Percentiles rank a stretch among this genome's conserved stretches.
Conservation (phyloP, 257 asterid genomes). For the Jacaranda mimosifolia region DNA sequence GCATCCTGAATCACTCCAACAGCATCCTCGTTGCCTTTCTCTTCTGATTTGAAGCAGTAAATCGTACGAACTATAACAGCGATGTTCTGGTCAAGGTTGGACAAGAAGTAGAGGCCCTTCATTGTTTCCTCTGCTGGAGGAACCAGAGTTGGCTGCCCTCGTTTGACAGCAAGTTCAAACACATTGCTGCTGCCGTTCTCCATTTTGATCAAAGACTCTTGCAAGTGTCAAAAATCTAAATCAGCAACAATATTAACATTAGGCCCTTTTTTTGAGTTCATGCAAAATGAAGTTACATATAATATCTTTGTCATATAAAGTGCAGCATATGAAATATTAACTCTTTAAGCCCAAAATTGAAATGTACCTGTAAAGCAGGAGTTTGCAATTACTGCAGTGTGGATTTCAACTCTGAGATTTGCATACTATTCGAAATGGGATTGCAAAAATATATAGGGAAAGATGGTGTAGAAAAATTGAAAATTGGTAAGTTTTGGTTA, state of each 20-base stretch:
- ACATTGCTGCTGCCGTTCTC: slow-evolving; percentile 48
- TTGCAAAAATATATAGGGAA: slow-evolving; percentile 46
- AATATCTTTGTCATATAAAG: not conserved
- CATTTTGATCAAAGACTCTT: slow-evolving; percentile 47
- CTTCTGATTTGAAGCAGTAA: slow-evolving; percentile 77
- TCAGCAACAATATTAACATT: not conserved
- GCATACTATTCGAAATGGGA: slow-evolving; percentile 29
- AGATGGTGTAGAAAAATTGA: slow-evolving; percentile 34
- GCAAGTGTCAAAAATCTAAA: not conserved
- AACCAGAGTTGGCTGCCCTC: slow-evolving; percentile 62
- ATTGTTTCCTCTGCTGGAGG: slow-evolving; percentile 69
- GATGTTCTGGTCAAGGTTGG: slow-evolving; percentile 88
- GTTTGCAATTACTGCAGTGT: not conserved
- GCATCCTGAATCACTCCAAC: slow-evolving; percentile 65
- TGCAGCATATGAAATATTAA: not conserved
- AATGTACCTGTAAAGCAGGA: slow-evolving; percentile 24
- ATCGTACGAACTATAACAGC: slow-evolving; percentile 83
- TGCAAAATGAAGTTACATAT: not conserved
- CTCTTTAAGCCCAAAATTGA: not conserved
- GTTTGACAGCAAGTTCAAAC: slow-evolving; percentile 59
- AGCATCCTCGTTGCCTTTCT: slow-evolving; percentile 61
- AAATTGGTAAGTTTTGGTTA: slow-evolving; percentile 60
- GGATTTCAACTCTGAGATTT: slow-evolving; percentile 23
- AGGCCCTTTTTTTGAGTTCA: not conserved
- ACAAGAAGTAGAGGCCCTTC: slow-evolving; percentile 67